phyloP scores from a whole-genome alignment of 1,284 basidiomycete species.

The Quambalaria eucalypti region DNA sequence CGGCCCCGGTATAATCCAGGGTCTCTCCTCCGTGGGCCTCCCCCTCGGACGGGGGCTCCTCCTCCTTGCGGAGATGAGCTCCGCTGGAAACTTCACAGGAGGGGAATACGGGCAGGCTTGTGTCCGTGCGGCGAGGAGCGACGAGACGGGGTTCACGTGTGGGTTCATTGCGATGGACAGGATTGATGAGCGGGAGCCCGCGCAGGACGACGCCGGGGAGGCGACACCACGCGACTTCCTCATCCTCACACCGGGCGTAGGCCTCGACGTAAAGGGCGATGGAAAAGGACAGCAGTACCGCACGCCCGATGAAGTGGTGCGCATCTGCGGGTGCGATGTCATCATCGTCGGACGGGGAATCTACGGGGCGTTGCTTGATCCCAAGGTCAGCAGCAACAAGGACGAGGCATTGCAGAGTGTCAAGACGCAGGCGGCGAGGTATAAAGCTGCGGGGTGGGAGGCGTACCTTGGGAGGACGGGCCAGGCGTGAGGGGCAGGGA shows the following conservation, averaged over 20 bases:
- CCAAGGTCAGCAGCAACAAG: constrained; percentile 51
- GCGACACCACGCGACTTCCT: constrained; percentile 90
- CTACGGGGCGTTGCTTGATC: constrained; percentile 59
- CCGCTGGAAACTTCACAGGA: constrained; percentile 72
- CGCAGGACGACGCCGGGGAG: constrained; percentile 41
- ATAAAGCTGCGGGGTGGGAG: constrained; percentile 78
- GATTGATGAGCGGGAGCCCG: constrained; percentile 57
- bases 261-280: constrained; percentile 72
- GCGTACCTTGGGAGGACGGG: constrained; percentile 64
- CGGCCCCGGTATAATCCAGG: constrained; percentile 82
- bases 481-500: too few species aligned
- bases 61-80: constrained; percentile 93
- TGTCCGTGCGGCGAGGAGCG: constrained; percentile 52
- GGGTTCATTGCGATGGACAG: constrained; percentile 62
- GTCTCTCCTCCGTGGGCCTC: constrained; percentile 73
- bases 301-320: constrained; percentile 75
- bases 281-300: constrained; percentile 92
- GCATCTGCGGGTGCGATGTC: constrained; percentile 81
- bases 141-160: constrained; percentile 33
- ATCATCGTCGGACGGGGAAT: constrained; percentile 97
- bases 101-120: constrained; percentile 77
- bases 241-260: constrained; percentile 86
- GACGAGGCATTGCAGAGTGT: constrained; percentile 53
- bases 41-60: constrained; percentile 78
- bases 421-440: constrained; percentile 66